Base-by-base conservation (phyloP, 176 grass and related monocot species). In the Cenchrus americanus region DNA sequence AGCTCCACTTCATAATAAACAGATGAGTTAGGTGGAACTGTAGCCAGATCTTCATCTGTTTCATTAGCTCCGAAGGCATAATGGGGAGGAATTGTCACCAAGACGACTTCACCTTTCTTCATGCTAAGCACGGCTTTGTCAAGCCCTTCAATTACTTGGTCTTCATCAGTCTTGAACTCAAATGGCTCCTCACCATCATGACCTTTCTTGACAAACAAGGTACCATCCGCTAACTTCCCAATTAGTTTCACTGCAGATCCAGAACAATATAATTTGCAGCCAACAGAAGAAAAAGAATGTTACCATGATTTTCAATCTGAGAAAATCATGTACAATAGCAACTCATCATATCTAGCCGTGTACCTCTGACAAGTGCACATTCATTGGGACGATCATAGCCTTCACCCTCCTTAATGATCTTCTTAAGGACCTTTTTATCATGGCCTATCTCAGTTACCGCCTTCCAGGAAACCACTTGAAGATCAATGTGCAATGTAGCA, bases 131-230 rank as follows among this genome's bases (percentile, higher is more conserved):
- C 91, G 81, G 91, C 94, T 85, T 15, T 34, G 81, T 96, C 94
- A 88, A 96, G 84, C 52, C 94, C 94, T 77, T 91, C 78, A 89
- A 96, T 91, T 7, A 91, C 94, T 91, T 96, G 89, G 40, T 96
- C 94, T 81, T 93, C 90, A 77, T 92, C 90, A 67, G 86, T 94
- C 84, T 89, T 97, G 81, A 94, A 94, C 82, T 97, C 86, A 21
- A 94, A 83, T 80, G 74, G 88, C 2, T 88, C 92, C 32, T 92
- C 88, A 62, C 84, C 90, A 69, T 94, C 87, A 86, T 94, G 84
- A 17, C 95, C 95, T 84, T 94, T 94, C 71, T 89, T 89, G 19
- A 92, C 70, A 87, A 97, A 97, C 37, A 91, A 23, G 32, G 92
- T 97, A 43, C 95, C 86, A 82, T 97, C 88, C 72, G 87, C 73